These are phyloP conservation scores for Synchytrium microbalum DNA, from an alignment of 371 early-diverging fungal genomes.

Conservation along the genomic window DNA sequence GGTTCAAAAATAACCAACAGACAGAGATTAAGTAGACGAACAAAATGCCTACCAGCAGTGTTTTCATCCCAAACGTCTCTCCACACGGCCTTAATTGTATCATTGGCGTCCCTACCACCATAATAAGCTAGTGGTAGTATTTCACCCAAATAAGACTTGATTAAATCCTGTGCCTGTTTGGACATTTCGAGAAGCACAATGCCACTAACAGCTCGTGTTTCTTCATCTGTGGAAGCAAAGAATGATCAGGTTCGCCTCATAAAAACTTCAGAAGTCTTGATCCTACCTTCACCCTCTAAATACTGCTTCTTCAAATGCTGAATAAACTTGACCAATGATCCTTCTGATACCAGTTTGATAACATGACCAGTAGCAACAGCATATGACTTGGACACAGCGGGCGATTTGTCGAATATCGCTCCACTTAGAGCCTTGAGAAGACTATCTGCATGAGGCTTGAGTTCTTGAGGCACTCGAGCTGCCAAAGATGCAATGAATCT, in stretches of 20 bases:
- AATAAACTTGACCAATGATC: conserved; percentile 54
- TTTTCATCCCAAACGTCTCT: conserved; percentile 76
- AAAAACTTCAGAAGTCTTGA: too few relatives aligned
- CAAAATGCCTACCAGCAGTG: conserved; percentile 65
- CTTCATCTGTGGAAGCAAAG: conserved; percentile 50
- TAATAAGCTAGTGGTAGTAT: conserved; percentile 68
- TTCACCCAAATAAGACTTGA: conserved; percentile 48
- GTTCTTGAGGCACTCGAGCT: conserved; percentile 46
- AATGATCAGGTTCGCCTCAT: too few relatives aligned
- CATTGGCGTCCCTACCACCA: conserved; percentile 61
- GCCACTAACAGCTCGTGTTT: conserved; percentile 60
- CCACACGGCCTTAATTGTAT: conserved; percentile 55
- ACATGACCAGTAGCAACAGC: conserved; percentile 80
- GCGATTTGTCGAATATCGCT: conserved; percentile 65
- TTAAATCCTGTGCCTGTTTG: conserved; percentile 59
- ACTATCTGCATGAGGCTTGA: conserved; percentile 49
- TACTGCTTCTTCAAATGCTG: conserved; percentile 63
- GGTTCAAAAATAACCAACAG: too few relatives aligned
- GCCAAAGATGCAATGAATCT: conserved; percentile 70
- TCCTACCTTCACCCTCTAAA: conserved; percentile 52
- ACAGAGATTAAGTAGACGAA: too few relatives aligned
- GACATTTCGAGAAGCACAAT: conserved; percentile 69
- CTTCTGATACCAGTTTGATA: conserved; percentile 51
- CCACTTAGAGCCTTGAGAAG: conserved; percentile 69
- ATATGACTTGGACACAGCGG: conserved; percentile 74